Evolutionary conservation across 768 basidiomycete genomes (phyloP).

Genomic region (Hericium erinaceus): DNA sequence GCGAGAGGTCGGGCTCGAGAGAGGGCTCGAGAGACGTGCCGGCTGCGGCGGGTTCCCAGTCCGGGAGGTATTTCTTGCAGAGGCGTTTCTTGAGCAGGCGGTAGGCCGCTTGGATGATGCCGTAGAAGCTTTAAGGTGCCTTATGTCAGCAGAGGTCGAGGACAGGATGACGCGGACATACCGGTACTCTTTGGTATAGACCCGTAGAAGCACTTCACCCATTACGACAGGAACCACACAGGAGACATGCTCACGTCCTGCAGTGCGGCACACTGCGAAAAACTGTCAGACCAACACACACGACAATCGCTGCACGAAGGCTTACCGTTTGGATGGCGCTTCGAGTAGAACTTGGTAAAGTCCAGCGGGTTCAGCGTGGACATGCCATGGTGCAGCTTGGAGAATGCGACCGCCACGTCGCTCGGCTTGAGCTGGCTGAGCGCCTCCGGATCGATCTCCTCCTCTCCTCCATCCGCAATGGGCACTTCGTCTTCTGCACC

Average conservation of each 20-base stretch:
- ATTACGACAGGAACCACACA: constrained; percentile 55
- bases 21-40: too few species aligned
- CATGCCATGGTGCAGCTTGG: constrained; percentile 73
- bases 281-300: background rate
- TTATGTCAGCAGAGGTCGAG: background rate
- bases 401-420: constrained; percentile 57
- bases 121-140: constrained; percentile 32
- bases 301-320: background rate
- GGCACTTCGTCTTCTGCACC: background rate
- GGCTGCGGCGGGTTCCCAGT: background rate
- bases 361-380: constrained; percentile 59
- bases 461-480: constrained; percentile 5
- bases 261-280: constrained; percentile 31
- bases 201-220: constrained; percentile 57
- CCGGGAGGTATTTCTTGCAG: background rate
- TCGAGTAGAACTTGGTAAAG: constrained; percentile 65
- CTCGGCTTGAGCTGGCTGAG: constrained; percentile 29
- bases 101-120: constrained; percentile 63
- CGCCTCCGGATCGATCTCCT: constrained; percentile 12
- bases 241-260: constrained; percentile 51
- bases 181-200: constrained; percentile 58
- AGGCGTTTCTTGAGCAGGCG: constrained; percentile 28
- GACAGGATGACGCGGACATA: constrained; percentile 15
- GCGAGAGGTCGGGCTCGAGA: too few species aligned
- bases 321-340: constrained; percentile 48